A percentile compares a stretch with the other conserved stretches of the same genome.
These are phyloP conservation scores for Jamesozyma hellenica DNA, from an alignment of 805 yeast genomes.

Conservation along the genomic window DNA sequence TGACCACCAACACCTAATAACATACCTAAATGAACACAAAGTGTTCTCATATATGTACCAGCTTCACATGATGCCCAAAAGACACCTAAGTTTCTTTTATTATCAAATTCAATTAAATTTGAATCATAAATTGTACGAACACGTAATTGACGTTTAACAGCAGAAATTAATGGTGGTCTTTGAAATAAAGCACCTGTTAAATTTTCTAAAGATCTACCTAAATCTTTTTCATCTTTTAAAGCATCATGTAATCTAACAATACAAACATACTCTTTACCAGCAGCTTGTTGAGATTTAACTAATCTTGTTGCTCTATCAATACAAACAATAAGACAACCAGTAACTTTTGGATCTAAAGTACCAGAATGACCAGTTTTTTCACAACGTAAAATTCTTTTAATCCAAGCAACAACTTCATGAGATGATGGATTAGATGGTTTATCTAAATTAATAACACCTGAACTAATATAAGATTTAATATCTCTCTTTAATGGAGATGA, in stretches of 20 bases:
- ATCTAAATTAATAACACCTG: slow-evolving; percentile 95
- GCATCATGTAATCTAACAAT: slow-evolving; percentile 93
- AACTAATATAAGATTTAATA: slow-evolving; percentile 74
- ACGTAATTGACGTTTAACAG: slow-evolving; percentile 97
- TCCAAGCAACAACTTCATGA: slow-evolving; percentile 99
- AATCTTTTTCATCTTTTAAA: slow-evolving; percentile 78
- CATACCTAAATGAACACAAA: slow-evolving; percentile 98
- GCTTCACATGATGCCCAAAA: slow-evolving; percentile 99
- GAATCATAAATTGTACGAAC: slow-evolving; percentile 96
- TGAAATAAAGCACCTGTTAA: slow-evolving; percentile 98
- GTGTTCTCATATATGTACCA: slow-evolving; percentile 98
- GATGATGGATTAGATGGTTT: slow-evolving; percentile 98
- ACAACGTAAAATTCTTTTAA: slow-evolving; percentile 86
- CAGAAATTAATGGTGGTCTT: slow-evolving; percentile 97
- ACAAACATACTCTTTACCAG: slow-evolving; percentile 99
- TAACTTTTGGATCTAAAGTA: slow-evolving; percentile 96
- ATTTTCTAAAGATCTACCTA: slow-evolving; percentile 81
- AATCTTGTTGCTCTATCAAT: slow-evolving; percentile 95
- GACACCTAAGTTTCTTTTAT: slow-evolving; percentile 92
- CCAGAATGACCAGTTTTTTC: slow-evolving; percentile 99
- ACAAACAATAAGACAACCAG: slow-evolving; percentile 97
- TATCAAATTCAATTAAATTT: slow-evolving; percentile 85
- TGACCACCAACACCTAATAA: slow-evolving; percentile 97
- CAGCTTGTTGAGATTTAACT: slow-evolving; percentile 98
- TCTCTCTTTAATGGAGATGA: slow-evolving; percentile 92